A percentile compares a stretch with the other conserved stretches of the same genome.
Conservation (phyloP, 225 moss, liverwort and hornwort genomes). For the Marchantia polymorpha region DNA sequence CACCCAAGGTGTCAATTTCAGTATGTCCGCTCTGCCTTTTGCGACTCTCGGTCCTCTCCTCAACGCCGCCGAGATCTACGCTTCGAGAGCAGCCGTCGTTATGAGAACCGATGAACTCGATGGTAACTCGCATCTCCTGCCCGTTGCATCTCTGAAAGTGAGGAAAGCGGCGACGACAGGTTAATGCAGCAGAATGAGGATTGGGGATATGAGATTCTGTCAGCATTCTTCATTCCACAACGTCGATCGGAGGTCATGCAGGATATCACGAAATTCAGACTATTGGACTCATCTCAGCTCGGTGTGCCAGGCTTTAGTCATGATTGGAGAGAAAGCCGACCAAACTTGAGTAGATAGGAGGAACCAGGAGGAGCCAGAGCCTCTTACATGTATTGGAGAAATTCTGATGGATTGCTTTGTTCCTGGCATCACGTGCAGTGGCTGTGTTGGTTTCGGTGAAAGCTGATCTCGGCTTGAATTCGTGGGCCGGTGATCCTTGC, state of each 20-base stretch:
- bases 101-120: slow-evolving; percentile 7
- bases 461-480: slow-evolving; percentile 34
- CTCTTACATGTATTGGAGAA: too few species aligned
- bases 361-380: too few species aligned
- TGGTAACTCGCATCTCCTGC: slow-evolving; percentile 17
- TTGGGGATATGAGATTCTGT: too few species aligned
- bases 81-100: too few species aligned
- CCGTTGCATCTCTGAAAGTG: too few species aligned
- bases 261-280: too few species aligned
- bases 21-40: neutral
- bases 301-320: too few species aligned
- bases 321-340: neutral
- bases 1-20: neutral
- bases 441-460: slow-evolving; percentile 32
- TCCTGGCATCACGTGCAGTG: slow-evolving; percentile 23
- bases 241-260: too few species aligned
- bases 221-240: too few species aligned
- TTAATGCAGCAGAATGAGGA: too few species aligned
- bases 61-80: slow-evolving; percentile 28
- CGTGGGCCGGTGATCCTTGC: slow-evolving; percentile 53
- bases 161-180: too few species aligned
- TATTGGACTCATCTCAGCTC: too few species aligned
- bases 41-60: slow-evolving; percentile 26
- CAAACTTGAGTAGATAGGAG: neutral
- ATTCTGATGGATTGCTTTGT: neutral